Percentiles rank a stretch among this genome's conserved stretches.
Evolutionary conservation across 176 grass and related monocot species (phyloP).

Genomic region (Raddia guianensis): DNA sequence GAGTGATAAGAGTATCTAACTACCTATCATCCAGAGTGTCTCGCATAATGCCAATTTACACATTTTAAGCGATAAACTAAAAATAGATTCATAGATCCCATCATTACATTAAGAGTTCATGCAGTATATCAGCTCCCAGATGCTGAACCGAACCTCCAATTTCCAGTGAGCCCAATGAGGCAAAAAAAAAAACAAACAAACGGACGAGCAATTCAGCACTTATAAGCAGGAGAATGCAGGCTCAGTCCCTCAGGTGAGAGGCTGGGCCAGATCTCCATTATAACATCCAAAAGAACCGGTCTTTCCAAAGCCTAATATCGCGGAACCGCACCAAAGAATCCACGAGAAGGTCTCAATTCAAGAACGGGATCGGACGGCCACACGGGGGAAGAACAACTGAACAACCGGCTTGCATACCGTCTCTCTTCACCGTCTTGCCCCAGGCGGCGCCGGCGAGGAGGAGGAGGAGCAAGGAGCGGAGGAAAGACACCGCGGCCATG

Average conservation of each 20-base stretch:
- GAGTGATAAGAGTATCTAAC: background rate
- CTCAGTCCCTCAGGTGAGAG: background rate
- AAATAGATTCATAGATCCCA: conserved; percentile 23
- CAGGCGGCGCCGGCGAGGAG: conserved; percentile 49
- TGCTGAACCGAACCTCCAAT: background rate
- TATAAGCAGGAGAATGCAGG: conserved; percentile 6
- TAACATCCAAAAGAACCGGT: background rate
- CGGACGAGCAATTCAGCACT: background rate
- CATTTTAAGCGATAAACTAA: conserved; percentile 1
- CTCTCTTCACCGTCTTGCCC: conserved; percentile 94
- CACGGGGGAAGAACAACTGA: background rate
- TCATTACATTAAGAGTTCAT: background rate
- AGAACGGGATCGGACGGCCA: background rate
- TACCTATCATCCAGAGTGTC: background rate
- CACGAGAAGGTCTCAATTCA: background rate
- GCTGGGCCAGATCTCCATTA: conserved; percentile 37
- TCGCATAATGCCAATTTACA: background rate
- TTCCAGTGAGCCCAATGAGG: background rate
- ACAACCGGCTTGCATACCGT: conserved; percentile 54
- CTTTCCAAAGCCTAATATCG: background rate
- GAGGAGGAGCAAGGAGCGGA: conserved; percentile 10
- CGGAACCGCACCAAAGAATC: background rate
- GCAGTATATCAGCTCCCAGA: background rate
- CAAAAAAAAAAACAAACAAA: background rate
- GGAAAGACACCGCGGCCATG: conserved; percentile 42